Percentiles rank a stretch among this genome's conserved stretches.
These are phyloP conservation scores for Xylaria castorea DNA, from an alignment of 495 filamentous ascomycete species.

Conservation along the genomic window DNA sequence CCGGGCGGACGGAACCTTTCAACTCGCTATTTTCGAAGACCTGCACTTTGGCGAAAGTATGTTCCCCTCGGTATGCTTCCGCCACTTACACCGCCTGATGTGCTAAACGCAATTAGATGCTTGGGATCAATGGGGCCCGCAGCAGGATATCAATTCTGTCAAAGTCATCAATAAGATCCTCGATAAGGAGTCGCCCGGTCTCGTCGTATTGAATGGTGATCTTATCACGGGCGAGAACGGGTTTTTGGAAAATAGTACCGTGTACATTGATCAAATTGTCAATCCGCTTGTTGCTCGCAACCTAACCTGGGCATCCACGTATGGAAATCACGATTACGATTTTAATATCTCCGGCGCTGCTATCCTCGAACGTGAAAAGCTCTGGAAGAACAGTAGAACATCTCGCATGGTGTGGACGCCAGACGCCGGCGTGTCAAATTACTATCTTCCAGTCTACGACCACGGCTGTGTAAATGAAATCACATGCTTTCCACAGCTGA, in stretches of 20 bases:
- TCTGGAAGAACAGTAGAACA: slow-evolving; percentile 62
- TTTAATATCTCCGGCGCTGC: slow-evolving; percentile 62
- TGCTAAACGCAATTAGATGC: slow-evolving; percentile 41
- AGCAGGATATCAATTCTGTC: slow-evolving; percentile 65
- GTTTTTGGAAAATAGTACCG: slow-evolving; percentile 61
- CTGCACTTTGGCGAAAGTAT: slow-evolving; percentile 73
- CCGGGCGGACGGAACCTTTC: slow-evolving; percentile 48
- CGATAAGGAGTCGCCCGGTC: slow-evolving; percentile 58
- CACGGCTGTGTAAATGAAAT: slow-evolving; percentile 31
- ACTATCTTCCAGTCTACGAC: slow-evolving; percentile 62
- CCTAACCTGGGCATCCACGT: slow-evolving; percentile 70
- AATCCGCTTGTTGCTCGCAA: slow-evolving; percentile 57
- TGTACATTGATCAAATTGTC: slow-evolving; percentile 69
- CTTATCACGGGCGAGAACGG: slow-evolving; percentile 74
- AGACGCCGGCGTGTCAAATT: slow-evolving; percentile 70
- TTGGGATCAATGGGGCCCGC: slow-evolving; percentile 62
- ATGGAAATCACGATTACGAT: slow-evolving; percentile 76
- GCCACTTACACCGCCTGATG: neutral
- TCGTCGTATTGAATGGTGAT: slow-evolving; percentile 78
- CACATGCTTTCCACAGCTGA: slow-evolving; percentile 45
- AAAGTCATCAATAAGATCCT: slow-evolving; percentile 67
- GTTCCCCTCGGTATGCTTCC: slow-evolving; percentile 12
- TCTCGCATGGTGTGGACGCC: slow-evolving; percentile 48
- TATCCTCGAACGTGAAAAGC: slow-evolving; percentile 62
- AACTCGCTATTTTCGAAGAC: slow-evolving; percentile 68